Evolutionary conservation across 805 yeast genomes (phyloP).

Genomic region (Teunomyces cretensis): DNA sequence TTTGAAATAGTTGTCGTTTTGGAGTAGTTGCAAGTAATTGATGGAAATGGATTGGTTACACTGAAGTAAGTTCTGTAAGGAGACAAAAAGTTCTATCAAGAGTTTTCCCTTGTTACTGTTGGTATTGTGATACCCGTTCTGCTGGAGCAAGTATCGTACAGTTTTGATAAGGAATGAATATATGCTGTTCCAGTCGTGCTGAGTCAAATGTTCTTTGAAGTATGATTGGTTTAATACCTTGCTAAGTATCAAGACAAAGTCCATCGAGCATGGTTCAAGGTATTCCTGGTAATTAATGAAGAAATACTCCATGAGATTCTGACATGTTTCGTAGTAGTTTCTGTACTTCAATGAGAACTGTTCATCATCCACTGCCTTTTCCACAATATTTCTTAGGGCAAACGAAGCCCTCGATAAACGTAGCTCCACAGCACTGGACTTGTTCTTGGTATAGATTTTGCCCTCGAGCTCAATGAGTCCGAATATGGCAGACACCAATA

Average conservation of each 20-base stretch:
- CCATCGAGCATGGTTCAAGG: conserved; percentile 23
- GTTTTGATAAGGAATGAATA: conserved; percentile 23
- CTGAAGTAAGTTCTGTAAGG: conserved; percentile 22
- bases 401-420: conserved; percentile 33
- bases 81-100: conserved; percentile 18
- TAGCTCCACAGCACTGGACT: conserved; percentile 23
- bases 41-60: conserved; percentile 18
- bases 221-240: conserved; percentile 20
- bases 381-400: conserved; percentile 25
- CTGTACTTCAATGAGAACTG: conserved; percentile 19
- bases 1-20: conserved; percentile 16
- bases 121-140: conserved; percentile 1
- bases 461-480: conserved; percentile 36
- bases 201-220: conserved; percentile 32
- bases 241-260: conserved; percentile 22
- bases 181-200: conserved; percentile 25
- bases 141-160: conserved; percentile 12
- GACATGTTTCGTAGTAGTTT: conserved; percentile 18
- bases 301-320: conserved; percentile 18
- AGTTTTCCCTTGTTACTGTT: conserved; percentile 19
- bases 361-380: conserved; percentile 13
- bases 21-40: conserved; percentile 17
- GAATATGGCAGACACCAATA: conserved; percentile 24
- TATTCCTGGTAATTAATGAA: conserved; percentile 11
- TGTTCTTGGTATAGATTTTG: conserved; percentile 20